Base-by-base conservation (phyloP, 192 early-diverging fungal genomes). In the Podila verticillata region DNA sequence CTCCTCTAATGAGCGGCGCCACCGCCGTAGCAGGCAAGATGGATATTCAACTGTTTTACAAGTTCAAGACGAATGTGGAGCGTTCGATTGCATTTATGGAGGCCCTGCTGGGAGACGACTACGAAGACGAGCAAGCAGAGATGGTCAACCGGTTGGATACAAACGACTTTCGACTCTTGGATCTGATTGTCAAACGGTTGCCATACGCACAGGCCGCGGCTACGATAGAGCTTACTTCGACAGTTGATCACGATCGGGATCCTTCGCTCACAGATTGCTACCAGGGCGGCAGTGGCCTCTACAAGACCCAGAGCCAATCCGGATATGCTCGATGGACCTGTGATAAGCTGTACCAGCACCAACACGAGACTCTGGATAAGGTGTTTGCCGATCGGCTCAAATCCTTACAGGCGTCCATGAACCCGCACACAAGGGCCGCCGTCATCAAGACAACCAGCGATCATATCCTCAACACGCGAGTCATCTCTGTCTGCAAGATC, bases 81-180 rank as follows among this genome's bases (percentile, higher is more conserved):
- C 44, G 69, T 48, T 71, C 75, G 7, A 72, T 79, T 34, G 75
- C 69, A 2, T 79, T 72, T 31, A 71, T 79, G 75, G 69, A 79
- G 49, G 48, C 65, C 2, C 47, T 79, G 3, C 65, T 79, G 7
- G 75, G 75, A 4, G 69, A 67, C 13, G 65, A 79, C 5, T 72
- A 79, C 10, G 69, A 68, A 6, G 75, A 79, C 13, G 65, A 66
- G 29, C 58, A 58, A 13, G 13, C 75, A 17, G 69, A 79, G 30
- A 36, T 54, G 1, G n/a, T 63, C 57, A 48, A 28, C 22, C n/a
- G 57, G 10, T 22, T 79, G 31, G 65, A 72, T 29, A 47, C 67
- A 58, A 67, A 79, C 49, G 75, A 71, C 28, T 79, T 79, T 35
- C 65, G 75, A 34, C 24, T 72, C 6, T 44, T 79, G 35, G 68